Evolutionary conservation across 1,284 basidiomycete species (phyloP).

Genomic region (Fomitopsis betulina): DNA sequence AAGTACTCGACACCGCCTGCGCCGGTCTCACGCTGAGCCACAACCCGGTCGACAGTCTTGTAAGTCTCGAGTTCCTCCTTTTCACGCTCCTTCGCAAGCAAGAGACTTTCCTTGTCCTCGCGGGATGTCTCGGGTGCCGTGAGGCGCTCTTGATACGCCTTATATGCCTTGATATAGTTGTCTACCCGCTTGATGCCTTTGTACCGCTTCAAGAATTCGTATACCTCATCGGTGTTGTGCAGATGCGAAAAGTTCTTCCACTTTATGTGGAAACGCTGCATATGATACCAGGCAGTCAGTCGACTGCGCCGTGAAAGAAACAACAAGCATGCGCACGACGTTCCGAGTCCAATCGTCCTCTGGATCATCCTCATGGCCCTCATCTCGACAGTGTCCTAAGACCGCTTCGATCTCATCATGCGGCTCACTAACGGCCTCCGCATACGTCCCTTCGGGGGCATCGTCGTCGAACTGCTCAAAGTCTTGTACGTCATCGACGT

Average conservation of each 20-base stretch:
- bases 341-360: constrained; percentile 84
- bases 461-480: constrained; percentile 77
- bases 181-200: constrained; percentile 95
- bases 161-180: constrained; percentile 94
- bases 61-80: constrained; percentile 89
- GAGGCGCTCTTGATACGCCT: constrained; percentile 70
- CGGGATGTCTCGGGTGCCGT: constrained; percentile 65
- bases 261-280: constrained; percentile 90
- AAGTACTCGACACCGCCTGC: constrained; percentile 84
- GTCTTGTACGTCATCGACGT: constrained; percentile 80
- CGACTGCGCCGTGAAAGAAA: background rate
- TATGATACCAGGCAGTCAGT: background rate
- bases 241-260: constrained; percentile 94
- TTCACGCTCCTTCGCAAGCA: constrained; percentile 87
- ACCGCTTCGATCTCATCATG: constrained; percentile 89
- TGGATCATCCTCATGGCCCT: constrained; percentile 68
- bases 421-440: constrained; percentile 40
- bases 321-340: constrained; percentile 45
- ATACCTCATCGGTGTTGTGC: constrained; percentile 96
- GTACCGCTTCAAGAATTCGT: constrained; percentile 92
- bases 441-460: constrained; percentile 45
- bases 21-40: constrained; percentile 74
- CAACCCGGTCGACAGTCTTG: constrained; percentile 90
- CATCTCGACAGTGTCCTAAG: constrained; percentile 77
- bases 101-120: constrained; percentile 88